Evolutionary conservation across 2,329 filamentous ascomycete genomes (phyloP).

Genomic region (Sporothrix phasma): DNA sequence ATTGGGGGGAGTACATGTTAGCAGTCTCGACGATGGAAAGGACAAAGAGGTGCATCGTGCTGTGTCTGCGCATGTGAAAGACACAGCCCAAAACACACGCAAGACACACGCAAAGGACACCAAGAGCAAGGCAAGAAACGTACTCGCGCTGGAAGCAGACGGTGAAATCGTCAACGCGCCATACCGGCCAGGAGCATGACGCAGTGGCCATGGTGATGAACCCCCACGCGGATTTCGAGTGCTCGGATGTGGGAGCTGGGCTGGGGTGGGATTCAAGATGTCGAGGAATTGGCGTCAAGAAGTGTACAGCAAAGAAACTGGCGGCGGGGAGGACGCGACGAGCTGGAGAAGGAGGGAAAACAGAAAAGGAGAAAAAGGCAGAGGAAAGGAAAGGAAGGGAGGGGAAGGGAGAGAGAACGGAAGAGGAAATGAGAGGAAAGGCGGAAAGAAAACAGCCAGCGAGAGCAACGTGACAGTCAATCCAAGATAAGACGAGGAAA

Average conservation of each 20-base stretch:
- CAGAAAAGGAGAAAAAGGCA: not conserved
- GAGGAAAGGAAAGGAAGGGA: not conserved
- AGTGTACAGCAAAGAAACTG: not conserved
- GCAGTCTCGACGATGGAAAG: not conserved
- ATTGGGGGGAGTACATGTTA: slow-evolving; percentile 8
- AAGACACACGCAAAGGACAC: not conserved
- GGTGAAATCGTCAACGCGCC: slow-evolving; percentile 54
- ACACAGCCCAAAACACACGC: too few relatives aligned
- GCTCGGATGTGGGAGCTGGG: slow-evolving; percentile 2
- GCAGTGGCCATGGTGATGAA: slow-evolving; percentile 38
- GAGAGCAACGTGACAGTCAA: slow-evolving; percentile 2
- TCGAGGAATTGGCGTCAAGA: not conserved
- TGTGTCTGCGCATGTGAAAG: not conserved
- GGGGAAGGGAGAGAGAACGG: not conserved
- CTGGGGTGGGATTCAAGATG: not conserved
- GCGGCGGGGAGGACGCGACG: not conserved
- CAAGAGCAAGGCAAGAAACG: slow-evolving; percentile 26
- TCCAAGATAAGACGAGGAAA: not conserved
- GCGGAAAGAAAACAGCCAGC: not conserved
- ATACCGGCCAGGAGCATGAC: slow-evolving; percentile 48
- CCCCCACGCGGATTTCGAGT: slow-evolving; percentile 11
- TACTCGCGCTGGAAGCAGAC: slow-evolving; percentile 59
- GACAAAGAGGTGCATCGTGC: not conserved
- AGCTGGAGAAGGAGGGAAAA: too few relatives aligned
- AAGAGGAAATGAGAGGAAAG: not conserved